Evolutionary conservation across 202 grass and related monocot genomes (phyloP), one percentile per base, ranked within the genome.

Genomic region (Eragrostis tef): DNA sequence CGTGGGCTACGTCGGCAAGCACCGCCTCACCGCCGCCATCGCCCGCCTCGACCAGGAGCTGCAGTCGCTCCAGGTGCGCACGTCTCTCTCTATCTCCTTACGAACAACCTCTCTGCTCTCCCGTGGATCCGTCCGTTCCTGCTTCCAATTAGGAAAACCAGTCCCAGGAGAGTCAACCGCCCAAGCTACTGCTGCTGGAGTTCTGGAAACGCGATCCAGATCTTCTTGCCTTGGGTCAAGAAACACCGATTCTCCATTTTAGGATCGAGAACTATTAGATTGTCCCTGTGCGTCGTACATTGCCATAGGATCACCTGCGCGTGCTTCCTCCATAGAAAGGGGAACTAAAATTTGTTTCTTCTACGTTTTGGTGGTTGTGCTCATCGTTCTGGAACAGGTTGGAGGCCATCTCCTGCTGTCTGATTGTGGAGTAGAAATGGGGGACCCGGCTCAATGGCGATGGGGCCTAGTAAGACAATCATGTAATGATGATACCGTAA

Each of bases 41-140:
- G 15, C 78, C 24, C 92, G 96, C 68, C 96, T 99, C 48, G 86
- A 95, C 57, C 96, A 99, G 88, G 96, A 99, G 87, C 90, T 99
- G 74, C 73, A 88, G 60, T 93, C 91, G 22, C 96, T 99, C 70
- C 76, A 99, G 92, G 96, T 99, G 11, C 39, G 34, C 6, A 6
- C 13, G 1, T 9, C 21, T 31, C 6, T 21, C 11, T 25, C 34
- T 7, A 34, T 57, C 51, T 36, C 2, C 36, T 54, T 6, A n/a
- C 60, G 17, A 15, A 9, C 45, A 22, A 49, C 44, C 20, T 8
- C 67, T 39, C 29, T 11, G 26, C 43, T 41, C 21, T 29, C 62
- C 29, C 58, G 27, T n/a, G 27, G 45, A 17, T 72, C 85, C 16
- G 15, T 61, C 67, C 39, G 2, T 31, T 12, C 24, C 60, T 63